Base-by-base conservation (phyloP, 1,284 basidiomycete genomes). In the Leccinum pachyderme region DNA sequence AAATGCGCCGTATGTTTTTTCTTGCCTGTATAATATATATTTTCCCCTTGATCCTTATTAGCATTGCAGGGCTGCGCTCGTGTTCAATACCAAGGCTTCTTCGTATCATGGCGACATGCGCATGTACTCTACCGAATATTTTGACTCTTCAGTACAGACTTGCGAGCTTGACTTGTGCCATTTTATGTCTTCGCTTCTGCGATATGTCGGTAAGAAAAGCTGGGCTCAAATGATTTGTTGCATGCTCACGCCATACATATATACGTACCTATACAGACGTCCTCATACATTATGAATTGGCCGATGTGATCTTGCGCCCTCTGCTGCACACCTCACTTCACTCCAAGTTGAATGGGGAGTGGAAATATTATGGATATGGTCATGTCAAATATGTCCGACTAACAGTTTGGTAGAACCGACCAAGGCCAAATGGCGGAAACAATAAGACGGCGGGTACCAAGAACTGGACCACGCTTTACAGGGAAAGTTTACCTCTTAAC, bases 51-150 rank as follows among this genome's bases (percentile, higher is more conserved):
- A 47, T 6, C 27, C 13, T 59, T 25, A 52, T 28, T 54, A 24
- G 39, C 12, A 11, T 22, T 25, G 9, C 48, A 93, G 88, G 93
- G 88, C 74, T 9, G 82, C 92, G 63, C 91, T 93, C 0, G 87
- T 93, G 5, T 98, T 99, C 79, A 99, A 99, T 70, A 98, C 95
- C 0, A 18, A 18, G 18, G 18, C 83, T 99, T 11, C 95, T 99
- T 47, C 87, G 96, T 45, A 98, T 99, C 73, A 98, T 99, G 95
- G 95, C 97, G 2, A 99, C 96, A 2, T 81, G 97, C 18, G 18
- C 71, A 98, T 99, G 96, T 80, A 98, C 18, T 89, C 94, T 0
- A 97, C 97, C 27, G 97, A 99, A 72, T 99, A 99, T 73, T 98
- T 99, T 75, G 95, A 93, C 69, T 91, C 95, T 1, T 97, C 97